Evolutionary conservation across 2,329 filamentous ascomycete genomes (phyloP).

Genomic region (Verticillium tricorpus): DNA sequence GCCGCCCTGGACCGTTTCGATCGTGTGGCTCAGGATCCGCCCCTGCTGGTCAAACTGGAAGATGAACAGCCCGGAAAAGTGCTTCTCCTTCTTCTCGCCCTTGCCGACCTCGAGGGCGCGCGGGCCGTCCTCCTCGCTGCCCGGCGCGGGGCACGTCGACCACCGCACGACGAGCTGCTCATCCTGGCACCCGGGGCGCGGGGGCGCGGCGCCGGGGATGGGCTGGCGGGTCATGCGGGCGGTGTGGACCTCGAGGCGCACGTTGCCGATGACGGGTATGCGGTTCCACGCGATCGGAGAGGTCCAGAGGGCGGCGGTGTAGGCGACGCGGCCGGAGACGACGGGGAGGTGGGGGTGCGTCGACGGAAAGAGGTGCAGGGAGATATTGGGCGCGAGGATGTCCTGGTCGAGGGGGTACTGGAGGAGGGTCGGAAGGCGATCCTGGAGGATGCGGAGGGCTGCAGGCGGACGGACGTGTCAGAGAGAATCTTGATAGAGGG

Average conservation of each 20-base stretch:
- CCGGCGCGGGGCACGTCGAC: slow-evolving; percentile 55
- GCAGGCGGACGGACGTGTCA: slow-evolving; percentile 1
- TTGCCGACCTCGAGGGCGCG: slow-evolving; percentile 4
- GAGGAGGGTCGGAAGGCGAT: slow-evolving; percentile 62
- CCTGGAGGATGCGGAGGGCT: slow-evolving; percentile 63
- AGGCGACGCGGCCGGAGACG: slow-evolving; percentile 87
- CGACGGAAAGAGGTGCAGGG: slow-evolving; percentile 65
- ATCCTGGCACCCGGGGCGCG: slow-evolving; percentile 48
- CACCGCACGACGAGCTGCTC: slow-evolving; percentile 91
- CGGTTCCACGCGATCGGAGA: slow-evolving; percentile 94
- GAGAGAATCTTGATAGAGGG: not conserved
- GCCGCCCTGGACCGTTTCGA: slow-evolving; percentile 85
- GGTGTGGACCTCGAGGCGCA: slow-evolving; percentile 79
- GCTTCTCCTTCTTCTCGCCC: slow-evolving; percentile 54
- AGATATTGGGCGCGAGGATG: slow-evolving; percentile 70
- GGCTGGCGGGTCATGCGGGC: slow-evolving; percentile 75
- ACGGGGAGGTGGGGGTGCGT: slow-evolving; percentile 85
- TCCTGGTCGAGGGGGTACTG: slow-evolving; percentile 67
- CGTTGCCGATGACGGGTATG: slow-evolving; percentile 85
- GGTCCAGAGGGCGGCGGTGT: slow-evolving; percentile 88
- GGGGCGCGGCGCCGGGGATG: slow-evolving; percentile 37
- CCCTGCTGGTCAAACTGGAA: slow-evolving; percentile 93
- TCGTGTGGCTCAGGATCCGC: slow-evolving; percentile 79
- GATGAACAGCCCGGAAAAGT: slow-evolving; percentile 88
- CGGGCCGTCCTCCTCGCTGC: not conserved